Evolutionary conservation across 306 rosid species (phyloP).

Genomic region (Sophora flavescens): DNA sequence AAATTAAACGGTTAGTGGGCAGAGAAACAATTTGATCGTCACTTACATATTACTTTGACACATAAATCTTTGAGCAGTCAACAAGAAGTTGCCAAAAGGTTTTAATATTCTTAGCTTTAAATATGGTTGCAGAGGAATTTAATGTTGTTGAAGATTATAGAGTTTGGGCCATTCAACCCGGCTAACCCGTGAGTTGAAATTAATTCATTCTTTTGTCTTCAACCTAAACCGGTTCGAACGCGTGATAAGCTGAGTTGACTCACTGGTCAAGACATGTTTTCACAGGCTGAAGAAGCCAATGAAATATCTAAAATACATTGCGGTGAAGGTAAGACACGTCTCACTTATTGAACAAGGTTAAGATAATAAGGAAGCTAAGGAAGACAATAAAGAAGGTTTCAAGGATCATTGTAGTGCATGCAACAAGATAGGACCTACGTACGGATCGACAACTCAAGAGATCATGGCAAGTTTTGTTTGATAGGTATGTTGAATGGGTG

Average conservation of each 20-base stretch:
- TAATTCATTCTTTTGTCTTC: too few species aligned
- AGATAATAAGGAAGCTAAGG: neutral
- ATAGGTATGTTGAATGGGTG: neutral
- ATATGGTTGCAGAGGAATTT: too few species aligned
- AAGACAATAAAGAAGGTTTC: neutral
- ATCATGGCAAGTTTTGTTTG: neutral
- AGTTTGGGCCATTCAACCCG: too few species aligned
- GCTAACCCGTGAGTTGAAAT: too few species aligned
- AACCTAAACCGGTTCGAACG: too few species aligned
- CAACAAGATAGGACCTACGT: neutral
- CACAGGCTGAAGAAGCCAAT: neutral
- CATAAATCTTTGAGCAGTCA: too few species aligned
- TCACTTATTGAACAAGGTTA: constrained; percentile 9
- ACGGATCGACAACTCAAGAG: neutral
- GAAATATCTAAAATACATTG: neutral
- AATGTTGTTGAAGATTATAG: too few species aligned
- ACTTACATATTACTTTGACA: too few species aligned
- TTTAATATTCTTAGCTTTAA: too few species aligned
- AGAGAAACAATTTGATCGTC: neutral
- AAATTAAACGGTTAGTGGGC: neutral
- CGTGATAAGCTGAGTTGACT: too few species aligned
- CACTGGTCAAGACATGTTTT: too few species aligned
- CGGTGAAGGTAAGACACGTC: neutral
- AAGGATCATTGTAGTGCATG: neutral
- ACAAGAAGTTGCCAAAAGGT: neutral